Conservation (phyloP, 768 basidiomycete genomes). For the Rhizopogon roseolus region DNA sequence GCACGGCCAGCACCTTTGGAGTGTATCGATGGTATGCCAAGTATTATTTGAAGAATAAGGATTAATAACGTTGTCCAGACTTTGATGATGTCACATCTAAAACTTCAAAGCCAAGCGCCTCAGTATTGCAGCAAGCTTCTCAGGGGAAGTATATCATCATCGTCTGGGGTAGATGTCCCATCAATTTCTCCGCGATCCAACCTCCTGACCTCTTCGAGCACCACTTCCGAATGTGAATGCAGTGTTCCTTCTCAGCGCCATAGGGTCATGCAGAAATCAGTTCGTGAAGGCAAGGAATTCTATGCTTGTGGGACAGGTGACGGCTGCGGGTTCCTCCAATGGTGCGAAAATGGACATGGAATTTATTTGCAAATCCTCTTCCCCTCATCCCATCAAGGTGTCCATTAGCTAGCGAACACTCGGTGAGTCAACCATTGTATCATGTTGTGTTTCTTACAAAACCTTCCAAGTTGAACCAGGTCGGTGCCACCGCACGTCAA, state of each 20-base stretch:
- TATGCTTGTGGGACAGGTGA: conserved; percentile 38
- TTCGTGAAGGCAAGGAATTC: conserved; percentile 40
- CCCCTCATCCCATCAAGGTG: conserved; percentile 35
- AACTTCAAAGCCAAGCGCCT: conserved; percentile 3
- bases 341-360: conserved; percentile 31
- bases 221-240: conserved; percentile 36
- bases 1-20: conserved; percentile 16
- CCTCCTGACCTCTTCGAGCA: conserved; percentile 10
- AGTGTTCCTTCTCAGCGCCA: conserved; percentile 33
- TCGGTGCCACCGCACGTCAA: conserved; percentile 15
- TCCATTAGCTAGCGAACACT: conserved; percentile 22
- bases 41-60: neutral
- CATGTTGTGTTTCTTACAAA: neutral
- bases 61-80: neutral
- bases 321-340: conserved; percentile 47
- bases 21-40: conserved; percentile 8
- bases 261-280: conserved; percentile 41
- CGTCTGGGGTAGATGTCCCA: conserved; percentile 6
- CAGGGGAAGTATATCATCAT: neutral
- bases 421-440: conserved; percentile 11
- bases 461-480: conserved; percentile 5
- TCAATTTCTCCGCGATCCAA: neutral
- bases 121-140: neutral
- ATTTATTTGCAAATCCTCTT: neutral
- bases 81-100: neutral